phyloP scores from a whole-genome alignment of 2,329 filamentous ascomycete species.

The Sporothrix inflata region DNA sequence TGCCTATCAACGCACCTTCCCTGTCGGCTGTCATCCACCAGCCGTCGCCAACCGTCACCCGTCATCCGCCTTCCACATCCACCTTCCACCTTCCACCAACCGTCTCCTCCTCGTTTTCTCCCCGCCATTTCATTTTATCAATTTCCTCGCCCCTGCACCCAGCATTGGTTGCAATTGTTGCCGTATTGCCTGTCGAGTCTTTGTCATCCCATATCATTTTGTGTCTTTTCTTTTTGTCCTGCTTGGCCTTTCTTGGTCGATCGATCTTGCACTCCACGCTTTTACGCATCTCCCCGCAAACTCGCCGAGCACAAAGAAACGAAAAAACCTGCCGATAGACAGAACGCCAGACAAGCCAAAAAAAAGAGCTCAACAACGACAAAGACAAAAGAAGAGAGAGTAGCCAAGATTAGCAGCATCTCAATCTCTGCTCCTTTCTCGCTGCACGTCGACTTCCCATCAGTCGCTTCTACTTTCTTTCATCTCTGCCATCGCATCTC shows the following conservation, averaged over 20 bases:
- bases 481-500: not conserved
- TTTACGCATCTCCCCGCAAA: not conserved
- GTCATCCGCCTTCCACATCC: not conserved
- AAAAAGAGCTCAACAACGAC: not conserved
- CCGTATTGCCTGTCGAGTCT: not conserved
- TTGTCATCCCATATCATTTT: constrained; percentile 6
- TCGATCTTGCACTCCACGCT: not conserved
- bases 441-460: no score
- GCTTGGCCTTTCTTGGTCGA: not conserved
- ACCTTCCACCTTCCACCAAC: not conserved
- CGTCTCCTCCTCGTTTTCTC: not conserved
- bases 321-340: not conserved
- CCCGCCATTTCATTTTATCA: not conserved
- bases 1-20: not conserved
- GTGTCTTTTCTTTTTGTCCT: not conserved
- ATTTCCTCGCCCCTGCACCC: not conserved
- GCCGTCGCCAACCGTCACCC: not conserved
- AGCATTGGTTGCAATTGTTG: not conserved
- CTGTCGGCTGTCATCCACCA: constrained; percentile 3
- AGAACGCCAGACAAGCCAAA: not conserved
- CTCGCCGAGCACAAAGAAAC: not conserved
- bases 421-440: not conserved
- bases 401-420: not conserved
- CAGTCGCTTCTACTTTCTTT: no score
- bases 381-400: not conserved